Evolutionary conservation across 2,329 filamentous ascomycete genomes (phyloP).

Genomic region (Penicillium glabrum): DNA sequence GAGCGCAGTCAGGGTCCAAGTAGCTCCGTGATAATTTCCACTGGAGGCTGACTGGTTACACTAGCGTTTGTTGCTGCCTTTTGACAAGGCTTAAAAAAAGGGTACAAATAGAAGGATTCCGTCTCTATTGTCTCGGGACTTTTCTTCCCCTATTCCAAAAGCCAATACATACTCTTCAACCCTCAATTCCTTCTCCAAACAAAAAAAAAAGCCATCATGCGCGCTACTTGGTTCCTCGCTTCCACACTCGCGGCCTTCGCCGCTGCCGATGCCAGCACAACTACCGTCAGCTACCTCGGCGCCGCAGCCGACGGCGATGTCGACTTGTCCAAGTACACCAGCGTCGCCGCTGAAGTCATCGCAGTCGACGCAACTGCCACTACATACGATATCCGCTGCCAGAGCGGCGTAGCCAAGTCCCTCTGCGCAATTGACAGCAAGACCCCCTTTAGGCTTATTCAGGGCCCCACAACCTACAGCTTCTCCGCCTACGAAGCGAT

Average conservation of each 20-base stretch:
- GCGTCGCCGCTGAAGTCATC: background rate
- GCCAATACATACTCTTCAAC: background rate
- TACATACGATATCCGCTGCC: background rate
- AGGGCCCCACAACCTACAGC: slow-evolving; percentile 10
- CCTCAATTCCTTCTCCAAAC: background rate
- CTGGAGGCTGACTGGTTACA: background rate
- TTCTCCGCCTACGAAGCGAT: background rate
- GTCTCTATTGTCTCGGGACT: background rate
- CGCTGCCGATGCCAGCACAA: slow-evolving; percentile 1
- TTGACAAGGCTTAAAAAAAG: background rate
- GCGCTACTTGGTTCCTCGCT: background rate
- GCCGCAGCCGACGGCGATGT: background rate
- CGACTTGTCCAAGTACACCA: slow-evolving; percentile 1
- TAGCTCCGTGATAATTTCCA: background rate
- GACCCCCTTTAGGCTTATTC: slow-evolving; percentile 7
- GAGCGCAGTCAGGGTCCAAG: background rate
- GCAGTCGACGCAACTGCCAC: background rate
- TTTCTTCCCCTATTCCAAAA: background rate
- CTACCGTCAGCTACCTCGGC: slow-evolving; percentile 6
- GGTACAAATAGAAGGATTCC: background rate
- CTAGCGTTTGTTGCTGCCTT: background rate
- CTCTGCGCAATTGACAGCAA: background rate
- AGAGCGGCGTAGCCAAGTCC: background rate
- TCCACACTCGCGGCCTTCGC: slow-evolving; percentile 3
- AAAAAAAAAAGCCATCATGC: slow-evolving; percentile 3